Evolutionary conservation across 352 stramenopile species (phyloP), one percentile per base, ranked within the genome.

Genomic region (Globisporangium uncinulatum): DNA sequence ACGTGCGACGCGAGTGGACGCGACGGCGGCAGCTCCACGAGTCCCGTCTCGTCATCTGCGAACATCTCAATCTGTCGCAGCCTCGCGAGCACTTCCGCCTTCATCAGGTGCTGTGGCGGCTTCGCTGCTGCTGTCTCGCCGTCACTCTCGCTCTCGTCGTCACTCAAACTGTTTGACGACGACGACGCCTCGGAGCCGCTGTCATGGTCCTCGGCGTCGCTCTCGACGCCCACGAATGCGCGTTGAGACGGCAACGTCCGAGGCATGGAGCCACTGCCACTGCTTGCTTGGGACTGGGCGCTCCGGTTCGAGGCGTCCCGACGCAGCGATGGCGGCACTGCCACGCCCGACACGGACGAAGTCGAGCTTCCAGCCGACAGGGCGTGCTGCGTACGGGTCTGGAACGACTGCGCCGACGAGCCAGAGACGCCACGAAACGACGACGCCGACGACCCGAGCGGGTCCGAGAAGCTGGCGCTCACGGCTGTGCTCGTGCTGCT

Each of bases 21-120:
- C 36, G 45, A 37, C 1, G 45, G 46, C 11, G 59, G 61, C 34
- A 84, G 61, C 46, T 87, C 72, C 34, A 85, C 69, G 45, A 74
- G 63, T 17, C 45, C 62, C 15, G 58, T 62, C 32, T 76, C 68
- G 41, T 77, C 71, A 6, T 62, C 56, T 13, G 76, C 71, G 20
- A 77, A 77, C 51, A 57, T 37, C 21, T 66, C 58, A 13, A 48
- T 63, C 31, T 56, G 49, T 14, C 49, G 57, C 7, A 62, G 49
- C 49, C 53, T 62, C 14, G 57, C 57, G 41, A 56, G 41, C 31
- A 62, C 39, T 9, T 56, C 41, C 20, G 57, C 29, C n/a, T 32
- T 62, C 14, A 48, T 29, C 4, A 29, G 24, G 24, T 1, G 24
- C 24, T 29, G 24, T 29, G 24, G 24, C 24, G 24, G 24, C 24